Conservation (phyloP, 305 asterid genomes). For the Fraxinus latifolia region DNA sequence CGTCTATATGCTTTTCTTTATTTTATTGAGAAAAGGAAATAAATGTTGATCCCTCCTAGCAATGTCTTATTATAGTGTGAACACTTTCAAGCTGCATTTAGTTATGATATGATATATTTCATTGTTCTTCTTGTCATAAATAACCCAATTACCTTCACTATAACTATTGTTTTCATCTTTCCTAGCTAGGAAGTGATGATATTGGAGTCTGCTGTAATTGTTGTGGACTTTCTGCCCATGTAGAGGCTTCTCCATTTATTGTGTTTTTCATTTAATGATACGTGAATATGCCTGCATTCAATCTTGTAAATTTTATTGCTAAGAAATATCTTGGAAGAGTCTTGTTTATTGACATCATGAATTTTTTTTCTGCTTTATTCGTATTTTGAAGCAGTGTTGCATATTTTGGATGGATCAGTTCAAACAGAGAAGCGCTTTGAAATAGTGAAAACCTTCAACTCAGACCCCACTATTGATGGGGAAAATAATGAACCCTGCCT, state of each 20-base stretch:
- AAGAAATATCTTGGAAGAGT: not conserved
- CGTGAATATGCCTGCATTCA: not conserved
- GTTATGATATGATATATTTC: not conserved
- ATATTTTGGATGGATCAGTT: conserved; percentile 95
- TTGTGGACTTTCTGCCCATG: not conserved
- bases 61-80: not conserved
- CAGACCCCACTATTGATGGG: conserved; percentile 84
- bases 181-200: not conserved
- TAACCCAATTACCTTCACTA: not conserved
- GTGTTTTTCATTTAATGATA: not conserved
- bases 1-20: not conserved
- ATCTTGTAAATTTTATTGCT: not conserved
- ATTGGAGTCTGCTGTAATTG: not conserved
- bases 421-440: conserved; percentile 92
- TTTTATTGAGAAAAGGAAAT: not conserved
- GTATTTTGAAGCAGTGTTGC: conserved; percentile 59
- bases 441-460: conserved; percentile 90
- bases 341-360: not conserved
- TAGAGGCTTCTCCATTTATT: not conserved
- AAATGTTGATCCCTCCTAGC: not conserved
- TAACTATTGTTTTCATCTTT: not conserved
- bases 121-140: not conserved
- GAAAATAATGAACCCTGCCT: not conserved
- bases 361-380: conserved; percentile 18
- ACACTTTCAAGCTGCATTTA: not conserved